phyloP scores from a whole-genome alignment of 2,329 filamentous ascomycete species.

The Cadophora gregata region DNA sequence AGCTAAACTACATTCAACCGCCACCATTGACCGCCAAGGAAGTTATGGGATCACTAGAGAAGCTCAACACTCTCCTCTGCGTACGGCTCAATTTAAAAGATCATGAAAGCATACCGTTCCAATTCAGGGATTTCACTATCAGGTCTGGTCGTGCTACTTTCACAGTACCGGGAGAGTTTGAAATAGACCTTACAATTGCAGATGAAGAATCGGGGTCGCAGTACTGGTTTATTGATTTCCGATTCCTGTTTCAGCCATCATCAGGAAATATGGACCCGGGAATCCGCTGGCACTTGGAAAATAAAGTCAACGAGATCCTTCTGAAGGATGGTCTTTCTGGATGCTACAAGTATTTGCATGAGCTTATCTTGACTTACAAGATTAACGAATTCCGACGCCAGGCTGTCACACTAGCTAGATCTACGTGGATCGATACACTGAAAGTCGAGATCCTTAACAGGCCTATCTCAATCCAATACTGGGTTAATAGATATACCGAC shows the following conservation, averaged over 20 bases:
- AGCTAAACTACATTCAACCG: constrained; percentile 79
- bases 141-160: constrained; percentile 91
- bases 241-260: constrained; percentile 79
- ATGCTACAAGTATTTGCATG: constrained; percentile 87
- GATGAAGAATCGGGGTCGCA: constrained; percentile 83
- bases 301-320: constrained; percentile 74
- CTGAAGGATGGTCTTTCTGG: constrained; percentile 73
- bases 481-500: constrained; percentile 65
- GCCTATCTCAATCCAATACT: constrained; percentile 88
- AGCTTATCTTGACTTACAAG: constrained; percentile 88
- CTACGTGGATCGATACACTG: constrained; percentile 79
- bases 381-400: constrained; percentile 83
- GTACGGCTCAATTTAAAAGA: constrained; percentile 87
- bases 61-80: constrained; percentile 83
- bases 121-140: constrained; percentile 80
- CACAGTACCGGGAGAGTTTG: constrained; percentile 81
- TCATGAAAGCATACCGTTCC: constrained; percentile 73
- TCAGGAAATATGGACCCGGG: constrained; percentile 64
- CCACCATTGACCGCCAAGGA: constrained; percentile 73
- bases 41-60: constrained; percentile 75
- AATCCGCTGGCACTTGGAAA: constrained; percentile 71
- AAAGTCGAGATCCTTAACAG: constrained; percentile 81
- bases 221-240: constrained; percentile 93
- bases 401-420: constrained; percentile 70
- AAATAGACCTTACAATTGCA: constrained; percentile 89